phyloP scores from a whole-genome alignment of 768 basidiomycete genomes.

The Podaxis carcinomalis region DNA sequence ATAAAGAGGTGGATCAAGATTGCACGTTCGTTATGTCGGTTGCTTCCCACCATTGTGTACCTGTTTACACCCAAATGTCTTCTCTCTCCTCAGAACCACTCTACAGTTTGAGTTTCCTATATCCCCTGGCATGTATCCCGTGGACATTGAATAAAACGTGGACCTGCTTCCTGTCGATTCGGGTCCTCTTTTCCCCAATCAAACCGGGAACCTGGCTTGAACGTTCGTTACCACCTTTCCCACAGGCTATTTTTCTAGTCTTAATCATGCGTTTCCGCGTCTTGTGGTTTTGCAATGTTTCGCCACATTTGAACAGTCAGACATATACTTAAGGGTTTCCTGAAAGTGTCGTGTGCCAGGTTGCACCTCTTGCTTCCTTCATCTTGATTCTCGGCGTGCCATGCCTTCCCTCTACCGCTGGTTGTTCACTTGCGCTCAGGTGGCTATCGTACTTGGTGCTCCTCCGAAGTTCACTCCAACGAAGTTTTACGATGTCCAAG shows the following conservation, averaged over 20 bases:
- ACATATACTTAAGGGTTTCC: background rate
- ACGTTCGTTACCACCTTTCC: slow-evolving; percentile 3
- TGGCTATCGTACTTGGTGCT: background rate
- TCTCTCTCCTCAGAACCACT: background rate
- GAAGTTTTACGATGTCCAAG: slow-evolving; percentile 17
- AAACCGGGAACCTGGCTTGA: background rate
- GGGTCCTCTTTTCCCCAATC: background rate
- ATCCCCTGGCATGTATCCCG: background rate
- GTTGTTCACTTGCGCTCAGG: slow-evolving; percentile 1
- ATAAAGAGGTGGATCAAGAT: background rate
- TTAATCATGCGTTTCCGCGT: background rate
- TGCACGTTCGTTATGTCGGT: background rate
- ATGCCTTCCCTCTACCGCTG: background rate
- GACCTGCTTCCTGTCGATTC: background rate
- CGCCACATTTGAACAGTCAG: background rate
- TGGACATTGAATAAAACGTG: background rate
- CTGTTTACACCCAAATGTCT: background rate
- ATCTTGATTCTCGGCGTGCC: background rate
- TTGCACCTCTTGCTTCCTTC: background rate
- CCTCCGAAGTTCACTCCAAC: background rate
- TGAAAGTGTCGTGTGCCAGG: background rate
- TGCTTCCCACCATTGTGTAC: background rate
- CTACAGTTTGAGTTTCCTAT: background rate
- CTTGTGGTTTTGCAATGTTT: background rate
- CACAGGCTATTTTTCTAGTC: background rate